Evolutionary conservation across 441 rosid genomes (phyloP), one percentile per base, ranked within the genome.

Genomic region (Flueggea neowawraea): DNA sequence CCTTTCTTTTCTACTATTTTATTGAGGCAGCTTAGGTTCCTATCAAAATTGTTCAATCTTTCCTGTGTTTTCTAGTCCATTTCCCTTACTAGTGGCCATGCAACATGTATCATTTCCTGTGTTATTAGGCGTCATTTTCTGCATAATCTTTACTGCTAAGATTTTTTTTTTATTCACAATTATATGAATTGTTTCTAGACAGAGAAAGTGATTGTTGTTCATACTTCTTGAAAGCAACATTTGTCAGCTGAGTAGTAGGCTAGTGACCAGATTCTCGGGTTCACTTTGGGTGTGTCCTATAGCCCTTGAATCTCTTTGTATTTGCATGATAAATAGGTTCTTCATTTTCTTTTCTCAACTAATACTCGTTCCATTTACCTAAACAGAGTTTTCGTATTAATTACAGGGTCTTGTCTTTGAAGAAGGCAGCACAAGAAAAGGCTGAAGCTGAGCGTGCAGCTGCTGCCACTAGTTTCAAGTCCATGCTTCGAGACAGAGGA

Each of bases 401-500:
- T 69, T 76, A 59, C 72, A 95, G 98, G 83, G 84, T 92, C 64
- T 72, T 83, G 63, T 78, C 84, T 62, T 72, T 95, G 70, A 95
- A 83, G 79, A 90, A 72, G 79, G 86, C 85, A 58, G 89, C 87
- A 65, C 84, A 85, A 68, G 89, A 87, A 69, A 95, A 85, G 75
- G 88, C 83, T 64, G 90, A 73, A 72, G 97, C 89, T 71, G 67
- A 78, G 57, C 96, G 90, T 55, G 81, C 84, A 41, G 90, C 88
- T 16, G 80, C 84, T 41, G 78, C 91, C 61, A 78, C 86, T 56
- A 74, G 86, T 77, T 92, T 92, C 77, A 95, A 90, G 77, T 81
- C 88, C 70, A 76, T 95, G 96, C 92, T 95, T 69, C 82, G 41
- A 39, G 98, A 95, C 47, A 83, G 63, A 59, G 89, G 82, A 70